Evolutionary conservation across 331 rosid species (phyloP).

Genomic region (Malus hybrid): DNA sequence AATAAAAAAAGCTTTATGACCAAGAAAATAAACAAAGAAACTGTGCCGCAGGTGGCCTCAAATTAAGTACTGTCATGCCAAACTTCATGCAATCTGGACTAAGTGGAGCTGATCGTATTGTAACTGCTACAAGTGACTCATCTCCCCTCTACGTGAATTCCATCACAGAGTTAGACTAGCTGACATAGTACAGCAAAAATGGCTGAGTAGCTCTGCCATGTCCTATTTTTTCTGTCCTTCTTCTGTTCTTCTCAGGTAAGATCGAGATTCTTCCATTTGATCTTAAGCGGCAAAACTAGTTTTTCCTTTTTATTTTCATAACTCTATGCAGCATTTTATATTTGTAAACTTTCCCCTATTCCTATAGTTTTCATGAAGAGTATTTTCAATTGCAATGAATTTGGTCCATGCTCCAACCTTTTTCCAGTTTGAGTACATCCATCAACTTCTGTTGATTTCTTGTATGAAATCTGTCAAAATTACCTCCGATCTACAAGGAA

Average conservation of each 20-base stretch:
- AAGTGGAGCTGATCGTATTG: not conserved
- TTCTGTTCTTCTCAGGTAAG: not conserved
- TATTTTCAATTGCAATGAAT: too few relatives aligned
- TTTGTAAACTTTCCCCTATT: not conserved
- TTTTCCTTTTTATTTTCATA: not conserved
- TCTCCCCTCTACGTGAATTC: not conserved
- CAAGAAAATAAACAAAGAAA: not conserved
- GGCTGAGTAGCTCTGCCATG: not conserved
- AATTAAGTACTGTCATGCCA: not conserved
- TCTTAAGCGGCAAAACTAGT: not conserved
- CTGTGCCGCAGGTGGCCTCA: not conserved
- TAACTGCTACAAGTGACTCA: not conserved
- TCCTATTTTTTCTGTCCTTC: not conserved
- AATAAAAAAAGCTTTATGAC: too few relatives aligned
- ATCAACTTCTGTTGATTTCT: too few relatives aligned
- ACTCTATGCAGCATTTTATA: not conserved
- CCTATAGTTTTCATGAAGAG: not conserved
- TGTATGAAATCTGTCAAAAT: too few relatives aligned
- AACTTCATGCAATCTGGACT: not conserved
- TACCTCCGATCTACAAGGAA: too few relatives aligned
- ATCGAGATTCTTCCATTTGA: not conserved
- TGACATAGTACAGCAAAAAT: not conserved
- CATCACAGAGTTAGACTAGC: not conserved
- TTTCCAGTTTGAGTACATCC: too few relatives aligned
- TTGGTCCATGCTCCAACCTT: too few relatives aligned